phyloP scores from a whole-genome alignment of 2,329 filamentous ascomycete genomes.

The Colletotrichum spinosum region DNA sequence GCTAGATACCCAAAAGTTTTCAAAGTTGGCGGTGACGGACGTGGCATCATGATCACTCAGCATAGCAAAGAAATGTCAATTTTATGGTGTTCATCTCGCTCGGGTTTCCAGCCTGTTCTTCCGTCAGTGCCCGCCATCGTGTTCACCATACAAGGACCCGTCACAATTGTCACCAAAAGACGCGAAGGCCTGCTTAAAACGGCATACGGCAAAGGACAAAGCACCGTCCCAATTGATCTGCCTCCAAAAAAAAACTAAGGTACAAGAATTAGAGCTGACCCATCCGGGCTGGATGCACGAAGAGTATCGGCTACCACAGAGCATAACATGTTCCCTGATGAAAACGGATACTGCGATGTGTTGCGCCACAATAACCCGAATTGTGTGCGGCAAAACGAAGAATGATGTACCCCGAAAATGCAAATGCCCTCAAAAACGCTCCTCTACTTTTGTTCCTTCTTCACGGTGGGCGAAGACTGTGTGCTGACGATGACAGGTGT shows the following conservation, averaged over 20 bases:
- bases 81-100: neutral
- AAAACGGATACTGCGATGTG: conserved; percentile 39
- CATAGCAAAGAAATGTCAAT: neutral
- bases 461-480: conserved; percentile 61
- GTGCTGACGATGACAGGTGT: conserved; percentile 56
- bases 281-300: conserved; percentile 45
- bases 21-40: conserved; percentile 33
- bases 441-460: conserved; percentile 49
- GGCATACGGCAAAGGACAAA: conserved; percentile 27
- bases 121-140: too few relatives aligned
- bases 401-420: conserved; percentile 37
- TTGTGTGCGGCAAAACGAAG: conserved; percentile 21
- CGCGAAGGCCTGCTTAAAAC: neutral
- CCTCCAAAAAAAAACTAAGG: conserved; percentile 50
- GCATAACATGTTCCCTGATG: conserved; percentile 51
- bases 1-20: conserved; percentile 37
- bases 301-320: conserved; percentile 49
- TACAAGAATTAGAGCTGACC: conserved; percentile 53
- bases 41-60: conserved; percentile 10
- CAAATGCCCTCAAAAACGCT: conserved; percentile 31
- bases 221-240: conserved; percentile 22
- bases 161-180: too few relatives aligned
- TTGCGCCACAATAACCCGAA: conserved; percentile 33
- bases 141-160: too few relatives aligned
- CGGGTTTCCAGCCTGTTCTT: too few relatives aligned